These are phyloP conservation scores for Secale cereale DNA, from an alignment of 176 grass and related monocot species.

Conservation along the genomic window DNA sequence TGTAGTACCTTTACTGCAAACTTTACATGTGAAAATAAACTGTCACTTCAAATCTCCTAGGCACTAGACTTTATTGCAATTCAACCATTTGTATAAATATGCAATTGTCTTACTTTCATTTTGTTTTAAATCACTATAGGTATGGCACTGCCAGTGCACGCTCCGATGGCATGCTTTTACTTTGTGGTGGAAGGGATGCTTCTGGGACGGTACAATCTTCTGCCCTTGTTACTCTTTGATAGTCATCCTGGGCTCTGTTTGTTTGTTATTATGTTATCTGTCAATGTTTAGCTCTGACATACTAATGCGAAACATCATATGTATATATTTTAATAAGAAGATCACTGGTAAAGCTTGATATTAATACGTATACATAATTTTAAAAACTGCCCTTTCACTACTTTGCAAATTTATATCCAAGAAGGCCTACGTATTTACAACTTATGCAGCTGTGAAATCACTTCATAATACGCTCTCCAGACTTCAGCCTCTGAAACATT, in stretches of 20 bases:
- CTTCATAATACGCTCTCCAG: neutral
- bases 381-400: constrained; percentile 2
- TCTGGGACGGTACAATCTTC: constrained; percentile 69
- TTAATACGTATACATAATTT: neutral
- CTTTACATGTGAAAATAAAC: constrained; percentile 16
- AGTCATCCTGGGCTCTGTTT: neutral
- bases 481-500: neutral
- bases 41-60: constrained; percentile 16
- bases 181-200: constrained; percentile 96
- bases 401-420: neutral
- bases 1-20: neutral
- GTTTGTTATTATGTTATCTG: constrained; percentile 12
- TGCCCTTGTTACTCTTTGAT: constrained; percentile 35
- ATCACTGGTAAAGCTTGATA: neutral
- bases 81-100: constrained; percentile 7
- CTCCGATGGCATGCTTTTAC: constrained; percentile 97
- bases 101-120: constrained; percentile 22
- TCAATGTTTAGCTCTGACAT: constrained; percentile 18
- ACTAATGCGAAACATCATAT: neutral
- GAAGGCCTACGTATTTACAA: constrained; percentile 11
- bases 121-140: constrained; percentile 49
- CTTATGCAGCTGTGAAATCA: neutral
- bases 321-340: constrained; percentile 11
- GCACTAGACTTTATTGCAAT: constrained; percentile 6
- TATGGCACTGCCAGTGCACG: constrained; percentile 97